Evolutionary conservation across 1,284 basidiomycete species (phyloP), one percentile per base, ranked within the genome.

Genomic region (Exobasidium cylindrosporum): DNA sequence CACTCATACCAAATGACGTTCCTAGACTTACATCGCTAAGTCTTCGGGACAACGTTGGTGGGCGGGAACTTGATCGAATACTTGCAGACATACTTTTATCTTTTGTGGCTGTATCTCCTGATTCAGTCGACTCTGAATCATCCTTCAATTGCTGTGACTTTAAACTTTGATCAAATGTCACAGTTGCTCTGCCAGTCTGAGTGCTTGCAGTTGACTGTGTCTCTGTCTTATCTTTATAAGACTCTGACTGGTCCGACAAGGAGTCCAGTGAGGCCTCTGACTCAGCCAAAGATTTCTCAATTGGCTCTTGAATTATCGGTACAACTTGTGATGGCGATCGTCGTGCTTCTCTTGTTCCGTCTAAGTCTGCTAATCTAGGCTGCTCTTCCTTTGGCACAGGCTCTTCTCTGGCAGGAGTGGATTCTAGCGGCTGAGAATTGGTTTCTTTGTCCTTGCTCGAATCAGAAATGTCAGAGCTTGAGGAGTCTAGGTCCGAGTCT

Each of bases 1-100:
- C 64, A 55, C 69, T 74, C 46, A 68, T 61, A 7, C 67, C 69
- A 45, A 76, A 74, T 11, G 74, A 67, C 3, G 64, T 69, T 50
- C 72, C 74, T 23, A 76, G 60, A 30, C 69, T 71, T 55, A 74
- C 43, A 35, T 74, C 72, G 49, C 69, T 71, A 43, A 74, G 62
- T 7, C 70, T 62, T 17, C 70, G 63, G 30, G 58, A 66, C 3
- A 63, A 43, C 14, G 70, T 74, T 24, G 44, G 47, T 2, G 73
- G 69, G 32, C 64, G 55, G 3, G 67, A 63, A 5, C n/a, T 21
- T n/a, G 58, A 55, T 4, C 53, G 53, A 21, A 55, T 40, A 21
- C 47, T 50, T 7, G 47, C 53, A n/a, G n/a, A n/a, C n/a, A n/a
- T n/a, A 28, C 53, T 54, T 13, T 26, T 29, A 31, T 26, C 29